phyloP scores from a whole-genome alignment of 441 rosid species.

The Mallotus repandus region DNA sequence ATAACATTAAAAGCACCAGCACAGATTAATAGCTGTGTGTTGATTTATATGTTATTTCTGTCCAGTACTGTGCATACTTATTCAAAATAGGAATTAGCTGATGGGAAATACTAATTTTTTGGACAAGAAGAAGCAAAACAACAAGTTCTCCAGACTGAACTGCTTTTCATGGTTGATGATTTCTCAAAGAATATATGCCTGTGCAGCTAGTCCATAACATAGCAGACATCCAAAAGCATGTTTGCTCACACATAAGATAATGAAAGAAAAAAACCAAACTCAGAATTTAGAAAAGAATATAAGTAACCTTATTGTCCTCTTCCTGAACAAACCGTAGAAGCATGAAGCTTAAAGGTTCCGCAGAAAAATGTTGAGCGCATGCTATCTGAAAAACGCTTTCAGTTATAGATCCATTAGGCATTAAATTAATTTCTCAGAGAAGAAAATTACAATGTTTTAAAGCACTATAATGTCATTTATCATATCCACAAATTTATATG shows the following conservation, averaged over 20 bases:
- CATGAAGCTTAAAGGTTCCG: conserved; percentile 68
- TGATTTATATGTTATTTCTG: background rate
- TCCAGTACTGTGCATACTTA: background rate
- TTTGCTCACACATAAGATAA: background rate
- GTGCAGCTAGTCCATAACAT: background rate
- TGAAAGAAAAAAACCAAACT: background rate
- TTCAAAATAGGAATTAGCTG: conserved; percentile 2
- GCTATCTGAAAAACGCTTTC: conserved; percentile 59
- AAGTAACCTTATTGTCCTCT: conserved; percentile 50
- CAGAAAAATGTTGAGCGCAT: conserved; percentile 76
- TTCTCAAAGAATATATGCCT: conserved; percentile 5
- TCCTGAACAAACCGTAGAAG: conserved; percentile 50
- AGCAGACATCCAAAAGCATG: background rate
- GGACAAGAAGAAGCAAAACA: conserved; percentile 8
- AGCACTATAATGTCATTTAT: background rate
- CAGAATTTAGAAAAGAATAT: background rate
- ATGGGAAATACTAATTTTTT: conserved; percentile 7
- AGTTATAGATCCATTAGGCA: conserved; percentile 21
- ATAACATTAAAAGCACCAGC: background rate
- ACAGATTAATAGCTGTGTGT: background rate
- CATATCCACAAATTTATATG: conserved; percentile 15
- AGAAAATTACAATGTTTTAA: conserved; percentile 11
- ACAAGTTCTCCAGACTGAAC: background rate
- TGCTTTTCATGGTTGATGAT: background rate
- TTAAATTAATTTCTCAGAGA: conserved; percentile 10